Base-by-base conservation (phyloP, 192 early-diverging fungal species). In the Coemansia sp. region DNA sequence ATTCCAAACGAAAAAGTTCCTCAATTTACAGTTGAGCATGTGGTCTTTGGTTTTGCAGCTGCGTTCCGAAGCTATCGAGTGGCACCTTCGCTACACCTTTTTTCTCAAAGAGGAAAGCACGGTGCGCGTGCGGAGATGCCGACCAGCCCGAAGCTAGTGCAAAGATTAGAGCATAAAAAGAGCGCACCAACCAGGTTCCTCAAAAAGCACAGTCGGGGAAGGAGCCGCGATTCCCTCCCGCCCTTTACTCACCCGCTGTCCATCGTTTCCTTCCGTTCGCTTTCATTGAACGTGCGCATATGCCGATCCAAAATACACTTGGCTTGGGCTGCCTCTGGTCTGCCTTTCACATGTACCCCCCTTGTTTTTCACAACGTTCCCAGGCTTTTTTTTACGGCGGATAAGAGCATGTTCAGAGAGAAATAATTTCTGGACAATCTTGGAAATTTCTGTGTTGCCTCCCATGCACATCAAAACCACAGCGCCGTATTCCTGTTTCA, bases 291-390 rank as follows among this genome's bases (percentile, higher is more conserved):
- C 46, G 46, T 48, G 46, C 46, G 23, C 46, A 48, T 48, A 48
- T 48, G 46, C 7, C 5, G 22, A 48, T 48, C 46, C 35, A 38
- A 38, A 38, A 38, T 16, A 4, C 35, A 4, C 35, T 6, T 38
- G 35, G 8, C 11, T 38, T 10, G 11, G n/a, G 35, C n/a, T 38
- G 35, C 22, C 21, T 48, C 21, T 23, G 10, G 2, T n/a, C 22
- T 25, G 46, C 18, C 46, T 48, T 48, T 48, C 46, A 48, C 46
- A 27, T 48, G 46, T 48, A 48, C 46, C 46, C 23, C 46, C 7
- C 24, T 24, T 5, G 2, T 40, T 23, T 21, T 25, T 21, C 24
- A 24, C 22, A 16, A 40, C 35, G 46, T 48, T 48, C 46, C 46
- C 21, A 48, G 18, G 46, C 46, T 24, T 21, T 21, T 47, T 47